Evolutionary conservation across 2,329 filamentous ascomycete genomes (phyloP).

Genomic region (Periconia digitata): DNA sequence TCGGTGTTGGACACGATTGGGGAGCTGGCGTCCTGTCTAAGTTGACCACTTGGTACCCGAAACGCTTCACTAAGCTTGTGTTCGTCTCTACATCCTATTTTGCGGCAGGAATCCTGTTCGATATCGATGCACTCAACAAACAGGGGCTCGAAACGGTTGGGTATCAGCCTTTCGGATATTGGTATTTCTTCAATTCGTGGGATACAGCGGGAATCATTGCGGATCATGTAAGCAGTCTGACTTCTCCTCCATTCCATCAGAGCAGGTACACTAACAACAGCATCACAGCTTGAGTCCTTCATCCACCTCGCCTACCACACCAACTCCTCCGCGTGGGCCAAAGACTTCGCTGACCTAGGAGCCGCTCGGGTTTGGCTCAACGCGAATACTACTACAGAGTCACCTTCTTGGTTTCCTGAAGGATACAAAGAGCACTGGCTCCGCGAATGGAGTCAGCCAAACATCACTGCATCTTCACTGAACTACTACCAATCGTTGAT

Average conservation of each 20-base stretch:
- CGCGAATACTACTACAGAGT: background rate
- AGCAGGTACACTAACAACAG: background rate
- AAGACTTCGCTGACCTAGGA: background rate
- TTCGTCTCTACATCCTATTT: background rate
- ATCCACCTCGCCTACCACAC: background rate
- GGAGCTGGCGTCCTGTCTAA: background rate
- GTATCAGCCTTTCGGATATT: conserved; percentile 1
- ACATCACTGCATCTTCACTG: background rate
- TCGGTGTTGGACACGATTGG: conserved; percentile 9
- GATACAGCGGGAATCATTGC: background rate
- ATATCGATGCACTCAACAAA: conserved; percentile 1
- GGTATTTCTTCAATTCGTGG: conserved; percentile 2
- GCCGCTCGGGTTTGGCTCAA: background rate
- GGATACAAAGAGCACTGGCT: background rate
- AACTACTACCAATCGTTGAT: background rate
- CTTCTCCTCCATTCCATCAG: background rate
- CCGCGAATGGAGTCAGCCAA: background rate
- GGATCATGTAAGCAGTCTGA: background rate
- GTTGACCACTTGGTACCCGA: background rate
- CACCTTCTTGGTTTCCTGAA: background rate
- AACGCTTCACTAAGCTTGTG: background rate
- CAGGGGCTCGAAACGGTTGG: background rate
- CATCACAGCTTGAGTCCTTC: background rate
- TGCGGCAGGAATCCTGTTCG: background rate
- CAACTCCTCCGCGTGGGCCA: background rate